Evolutionary conservation across 495 filamentous ascomycete species (phyloP).

Genomic region (Lentithecium fluviatile): DNA sequence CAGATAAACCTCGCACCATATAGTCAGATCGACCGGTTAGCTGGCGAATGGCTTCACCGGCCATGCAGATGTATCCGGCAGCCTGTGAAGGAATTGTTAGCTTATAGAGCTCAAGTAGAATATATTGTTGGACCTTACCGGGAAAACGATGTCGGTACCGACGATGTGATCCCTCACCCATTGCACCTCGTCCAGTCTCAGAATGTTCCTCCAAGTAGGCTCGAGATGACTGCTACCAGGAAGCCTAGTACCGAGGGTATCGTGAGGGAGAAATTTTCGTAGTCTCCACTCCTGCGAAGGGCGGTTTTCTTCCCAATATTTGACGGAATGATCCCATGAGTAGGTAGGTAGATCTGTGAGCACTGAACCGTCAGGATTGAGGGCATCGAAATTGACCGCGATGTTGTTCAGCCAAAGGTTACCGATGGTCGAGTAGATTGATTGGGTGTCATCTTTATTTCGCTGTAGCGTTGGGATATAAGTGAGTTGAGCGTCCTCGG

Average conservation of each 20-base stretch:
- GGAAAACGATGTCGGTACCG: slow-evolving; percentile 11
- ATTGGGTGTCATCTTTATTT: not conserved
- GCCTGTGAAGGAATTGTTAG: too few relatives aligned
- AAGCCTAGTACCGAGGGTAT: not conserved
- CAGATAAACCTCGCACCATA: not conserved
- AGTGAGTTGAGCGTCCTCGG: not conserved
- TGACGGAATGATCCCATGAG: not conserved
- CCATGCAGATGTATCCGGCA: slow-evolving; percentile 15
- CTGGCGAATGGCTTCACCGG: slow-evolving; percentile 36
- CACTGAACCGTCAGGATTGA: not conserved
- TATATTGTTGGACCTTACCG: too few relatives aligned
- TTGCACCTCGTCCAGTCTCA: slow-evolving; percentile 2
- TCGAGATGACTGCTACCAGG: not conserved
- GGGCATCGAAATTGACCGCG: not conserved
- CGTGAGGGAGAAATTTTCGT: not conserved
- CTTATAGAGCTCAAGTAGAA: too few relatives aligned
- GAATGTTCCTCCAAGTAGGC: not conserved
- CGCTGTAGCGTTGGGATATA: not conserved
- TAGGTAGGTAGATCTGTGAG: slow-evolving; percentile 17
- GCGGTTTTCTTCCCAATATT: not conserved
- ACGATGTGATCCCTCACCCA: slow-evolving; percentile 12
- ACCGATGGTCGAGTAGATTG: not conserved
- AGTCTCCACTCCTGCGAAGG: not conserved
- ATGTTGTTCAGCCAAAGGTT: not conserved
- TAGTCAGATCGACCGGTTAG: not conserved